Conservation (phyloP, 78 protist species). For the Monosiga brevicollis region DNA sequence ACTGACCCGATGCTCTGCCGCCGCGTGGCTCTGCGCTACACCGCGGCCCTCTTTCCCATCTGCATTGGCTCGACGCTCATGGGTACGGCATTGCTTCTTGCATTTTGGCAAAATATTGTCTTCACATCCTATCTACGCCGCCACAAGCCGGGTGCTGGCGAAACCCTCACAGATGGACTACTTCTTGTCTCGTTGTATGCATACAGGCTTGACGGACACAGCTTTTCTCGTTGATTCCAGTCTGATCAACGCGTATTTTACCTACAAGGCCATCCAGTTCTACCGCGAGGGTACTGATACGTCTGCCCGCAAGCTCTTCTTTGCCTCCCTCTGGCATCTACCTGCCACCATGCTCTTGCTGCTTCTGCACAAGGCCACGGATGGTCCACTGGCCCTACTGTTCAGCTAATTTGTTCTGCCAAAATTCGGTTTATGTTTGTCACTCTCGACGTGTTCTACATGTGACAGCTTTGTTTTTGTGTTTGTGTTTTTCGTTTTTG, state of each 20-base stretch:
- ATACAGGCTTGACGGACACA: background rate
- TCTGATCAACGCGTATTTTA: background rate
- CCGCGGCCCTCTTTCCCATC: conserved; percentile 15
- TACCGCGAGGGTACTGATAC: background rate
- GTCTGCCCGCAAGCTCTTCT: conserved; percentile 35
- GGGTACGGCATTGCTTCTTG: background rate
- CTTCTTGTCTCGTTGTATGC: background rate
- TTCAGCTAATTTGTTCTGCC: too few relatives aligned
- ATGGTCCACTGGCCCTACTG: too few relatives aligned
- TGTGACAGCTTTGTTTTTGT: too few relatives aligned
- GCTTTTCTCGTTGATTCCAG: conserved; percentile 4
- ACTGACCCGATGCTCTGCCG: conserved; percentile 37
- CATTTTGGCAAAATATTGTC: background rate
- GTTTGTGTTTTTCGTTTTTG: too few relatives aligned
- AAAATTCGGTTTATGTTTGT: too few relatives aligned
- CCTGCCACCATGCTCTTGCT: conserved; percentile 29
- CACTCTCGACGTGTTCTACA: too few relatives aligned
- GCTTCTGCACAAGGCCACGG: conserved; percentile 21
- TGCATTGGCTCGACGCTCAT: background rate
- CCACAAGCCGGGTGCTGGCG: background rate
- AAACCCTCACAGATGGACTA: background rate
- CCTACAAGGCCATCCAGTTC: conserved; percentile 5
- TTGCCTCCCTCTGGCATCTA: conserved; percentile 18
- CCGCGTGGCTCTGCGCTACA: conserved; percentile 11
- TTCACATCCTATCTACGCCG: background rate